Evolutionary conservation across 768 basidiomycete species (phyloP), one percentile per base, ranked within the genome.

Genomic region (Pisolithus albus): DNA sequence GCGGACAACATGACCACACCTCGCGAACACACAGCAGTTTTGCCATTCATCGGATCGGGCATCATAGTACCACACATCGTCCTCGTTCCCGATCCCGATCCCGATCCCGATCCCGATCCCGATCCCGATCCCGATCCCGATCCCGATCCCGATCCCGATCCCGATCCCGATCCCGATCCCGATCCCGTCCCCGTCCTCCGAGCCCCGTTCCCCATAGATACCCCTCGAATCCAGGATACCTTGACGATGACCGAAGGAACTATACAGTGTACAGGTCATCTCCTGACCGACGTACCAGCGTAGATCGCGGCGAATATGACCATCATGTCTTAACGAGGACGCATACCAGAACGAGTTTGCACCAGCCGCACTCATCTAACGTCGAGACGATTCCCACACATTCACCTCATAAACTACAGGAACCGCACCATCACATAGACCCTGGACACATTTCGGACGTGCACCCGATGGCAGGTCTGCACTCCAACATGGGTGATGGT

Each of bases 161-260:
- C 34, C 34, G 34, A n/a, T n/a, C n/a, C n/a, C n/a, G n/a, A n/a
- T 34, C 34, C 11, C 11, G 34, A 3, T 34, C 34, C 13, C 34
- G 21, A 23, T 23, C 21, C 13, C 34, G 34, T 13, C 5, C 34
- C 34, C 34, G 34, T 34, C 34, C 34, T 34, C 34, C 34, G 5
- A 34, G 34, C 13, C 34, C 34, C 34, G 13, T 34, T 10, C 69
- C 66, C 7, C 66, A 66, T 45, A 58, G 66, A 19, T 63, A 67
- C 49, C 58, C 61, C 9, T 64, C 68, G 39, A 64, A 23, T 49
- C 46, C 53, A 37, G 28, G 23, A 19, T 38, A 34, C 60, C 52
- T 1, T 51, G 47, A 50, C 46, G 52, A 34, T 34, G 34, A 34
- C 34, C 30, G 30, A 32, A 32, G 9, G 30, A 9, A 32, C 30